Evolutionary conservation across 2,329 filamentous ascomycete species (phyloP).

Genomic region (Stagonosporopsis cucurbitacearum): DNA sequence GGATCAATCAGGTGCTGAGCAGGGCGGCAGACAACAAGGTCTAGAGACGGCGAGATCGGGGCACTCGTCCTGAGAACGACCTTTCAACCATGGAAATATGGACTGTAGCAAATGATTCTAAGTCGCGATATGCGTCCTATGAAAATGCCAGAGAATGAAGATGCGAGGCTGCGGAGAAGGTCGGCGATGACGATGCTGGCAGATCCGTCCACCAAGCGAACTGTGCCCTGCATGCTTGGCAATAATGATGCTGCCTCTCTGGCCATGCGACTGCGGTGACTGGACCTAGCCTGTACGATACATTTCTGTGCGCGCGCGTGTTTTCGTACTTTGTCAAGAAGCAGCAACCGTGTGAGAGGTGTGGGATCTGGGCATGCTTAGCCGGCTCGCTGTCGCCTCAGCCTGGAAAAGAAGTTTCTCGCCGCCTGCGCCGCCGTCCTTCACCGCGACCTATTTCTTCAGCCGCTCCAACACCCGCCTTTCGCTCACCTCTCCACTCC

Average conservation of each 20-base stretch:
- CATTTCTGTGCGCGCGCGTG: conserved; percentile 8
- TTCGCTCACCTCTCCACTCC: conserved; percentile 1
- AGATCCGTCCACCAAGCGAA: conserved; percentile 21
- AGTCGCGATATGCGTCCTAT: no score
- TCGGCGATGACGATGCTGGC: conserved; percentile 13
- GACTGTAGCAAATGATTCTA: no score
- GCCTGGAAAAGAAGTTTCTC: conserved; percentile 40
- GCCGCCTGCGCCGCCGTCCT: conserved; percentile 19
- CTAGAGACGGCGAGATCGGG: not conserved
- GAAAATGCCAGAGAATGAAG: not conserved
- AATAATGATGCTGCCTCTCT: conserved; percentile 13
- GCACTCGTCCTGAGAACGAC: not conserved
- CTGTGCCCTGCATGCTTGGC: conserved; percentile 26
- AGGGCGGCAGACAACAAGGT: not conserved
- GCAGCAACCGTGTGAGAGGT: conserved; percentile 13
- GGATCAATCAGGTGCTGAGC: conserved; percentile 20
- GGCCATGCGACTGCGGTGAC: conserved; percentile 9
- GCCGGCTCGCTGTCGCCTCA: conserved; percentile 35
- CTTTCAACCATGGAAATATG: not conserved
- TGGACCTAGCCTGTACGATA: conserved; percentile 8
- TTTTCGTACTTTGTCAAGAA: conserved; percentile 9
- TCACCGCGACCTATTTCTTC: conserved; percentile 17
- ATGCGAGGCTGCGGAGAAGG: not conserved
- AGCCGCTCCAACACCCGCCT: conserved; percentile 10
- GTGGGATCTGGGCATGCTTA: conserved; percentile 36